A percentile compares a stretch with the other conserved stretches of the same genome.
phyloP scores from a whole-genome alignment of 163 green algal genomes.

The Chlamydomonas reinhardtii region DNA sequence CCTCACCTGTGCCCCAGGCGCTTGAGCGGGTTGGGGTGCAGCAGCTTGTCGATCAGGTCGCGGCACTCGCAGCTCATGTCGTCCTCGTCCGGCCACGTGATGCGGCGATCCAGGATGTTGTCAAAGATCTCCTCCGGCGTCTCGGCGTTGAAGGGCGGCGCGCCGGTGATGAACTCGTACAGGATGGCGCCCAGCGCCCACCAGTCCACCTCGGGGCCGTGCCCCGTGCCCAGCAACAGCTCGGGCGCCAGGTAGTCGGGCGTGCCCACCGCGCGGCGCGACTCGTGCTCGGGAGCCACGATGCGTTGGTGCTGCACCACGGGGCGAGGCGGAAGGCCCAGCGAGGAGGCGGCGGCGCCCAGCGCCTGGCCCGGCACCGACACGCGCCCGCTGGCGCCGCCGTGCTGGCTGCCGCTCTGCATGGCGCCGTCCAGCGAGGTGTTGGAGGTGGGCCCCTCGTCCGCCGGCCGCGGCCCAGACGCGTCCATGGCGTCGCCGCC shows the following conservation, averaged over 20 bases:
- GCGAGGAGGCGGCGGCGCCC: neutral
- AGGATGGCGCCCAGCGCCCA: conserved; percentile 78
- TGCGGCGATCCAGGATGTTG: conserved; percentile 90
- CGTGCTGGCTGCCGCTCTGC: neutral
- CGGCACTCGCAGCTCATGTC: conserved; percentile 73
- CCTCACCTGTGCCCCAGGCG: conserved; percentile 77
- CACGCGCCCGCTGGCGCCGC: conserved; percentile 1
- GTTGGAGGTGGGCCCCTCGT: conserved; percentile 19
- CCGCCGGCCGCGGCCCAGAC: neutral
- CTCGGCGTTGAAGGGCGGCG: conserved; percentile 91
- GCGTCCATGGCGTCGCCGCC: neutral
- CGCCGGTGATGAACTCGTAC: conserved; percentile 74
- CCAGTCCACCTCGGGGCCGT: conserved; percentile 85
- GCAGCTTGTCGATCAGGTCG: conserved; percentile 89
- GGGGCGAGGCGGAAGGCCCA: conserved; percentile 11
- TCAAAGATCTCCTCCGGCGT: conserved; percentile 94
- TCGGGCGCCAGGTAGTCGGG: conserved; percentile 95
- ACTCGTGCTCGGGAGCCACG: conserved; percentile 46
- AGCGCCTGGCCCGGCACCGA: conserved; percentile 2
- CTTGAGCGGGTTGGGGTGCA: conserved; percentile 71
- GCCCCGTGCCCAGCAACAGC: conserved; percentile 87
- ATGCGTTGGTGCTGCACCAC: conserved; percentile 39
- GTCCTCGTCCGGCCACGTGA: conserved; percentile 79
- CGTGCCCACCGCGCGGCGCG: conserved; percentile 80
- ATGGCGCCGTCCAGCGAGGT: neutral